Percentiles rank a stretch among this genome's conserved stretches.
Evolutionary conservation across 768 basidiomycete genomes (phyloP).

Genomic region (Crucibulum laeve): DNA sequence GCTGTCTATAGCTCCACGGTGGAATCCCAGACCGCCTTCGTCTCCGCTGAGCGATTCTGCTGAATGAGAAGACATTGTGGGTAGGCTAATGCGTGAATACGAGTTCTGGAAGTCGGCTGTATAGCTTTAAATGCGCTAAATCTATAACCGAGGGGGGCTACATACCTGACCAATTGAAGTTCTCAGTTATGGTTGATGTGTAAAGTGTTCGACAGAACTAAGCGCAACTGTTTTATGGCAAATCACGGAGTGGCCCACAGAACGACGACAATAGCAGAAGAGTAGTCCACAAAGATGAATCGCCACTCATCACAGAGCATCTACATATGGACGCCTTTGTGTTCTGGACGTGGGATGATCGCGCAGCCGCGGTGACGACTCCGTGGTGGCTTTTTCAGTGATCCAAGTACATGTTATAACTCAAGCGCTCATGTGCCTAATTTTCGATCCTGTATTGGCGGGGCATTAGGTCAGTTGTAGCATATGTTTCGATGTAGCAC

Average conservation of each 20-base stretch:
- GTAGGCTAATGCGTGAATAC: background rate
- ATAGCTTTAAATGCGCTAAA: background rate
- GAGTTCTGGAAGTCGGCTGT: background rate
- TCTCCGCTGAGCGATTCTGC: background rate
- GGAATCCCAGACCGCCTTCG: constrained; percentile 27
- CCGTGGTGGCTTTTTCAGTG: background rate
- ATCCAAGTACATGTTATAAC: background rate
- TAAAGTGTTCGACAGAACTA: too few species aligned
- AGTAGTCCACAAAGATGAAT: background rate
- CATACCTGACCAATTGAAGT: too few species aligned
- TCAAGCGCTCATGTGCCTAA: background rate
- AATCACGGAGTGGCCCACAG: background rate
- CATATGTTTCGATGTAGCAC: too few species aligned
- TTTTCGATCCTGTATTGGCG: too few species aligned
- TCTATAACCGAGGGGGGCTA: background rate
- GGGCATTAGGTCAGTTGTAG: too few species aligned
- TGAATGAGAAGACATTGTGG: background rate
- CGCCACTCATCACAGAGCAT: background rate
- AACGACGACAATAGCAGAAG: background rate
- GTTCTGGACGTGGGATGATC: background rate
- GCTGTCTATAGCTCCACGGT: constrained; percentile 88
- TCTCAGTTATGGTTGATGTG: too few species aligned
- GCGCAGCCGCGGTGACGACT: background rate
- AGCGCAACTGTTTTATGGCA: too few species aligned
- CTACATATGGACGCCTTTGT: background rate